Evolutionary conservation across 805 yeast genomes (phyloP).

Genomic region (Saccharomycopsis guyanensis): DNA sequence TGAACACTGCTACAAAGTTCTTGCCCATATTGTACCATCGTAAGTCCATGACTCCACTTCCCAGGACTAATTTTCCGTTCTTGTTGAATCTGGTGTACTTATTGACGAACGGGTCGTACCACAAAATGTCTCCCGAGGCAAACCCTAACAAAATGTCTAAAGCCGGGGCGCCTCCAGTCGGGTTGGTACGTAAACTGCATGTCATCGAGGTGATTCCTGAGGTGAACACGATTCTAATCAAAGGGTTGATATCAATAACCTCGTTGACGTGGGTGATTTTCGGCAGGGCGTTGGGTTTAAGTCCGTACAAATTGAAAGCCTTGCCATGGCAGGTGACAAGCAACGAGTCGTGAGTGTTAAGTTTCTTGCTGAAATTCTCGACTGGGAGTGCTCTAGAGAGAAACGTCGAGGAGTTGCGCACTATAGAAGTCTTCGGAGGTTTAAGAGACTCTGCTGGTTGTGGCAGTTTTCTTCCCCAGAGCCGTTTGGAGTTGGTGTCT

Average conservation of each 20-base stretch:
- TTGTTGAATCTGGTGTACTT: slow-evolving; percentile 47
- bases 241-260: slow-evolving; percentile 37
- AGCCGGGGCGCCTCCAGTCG: slow-evolving; percentile 26
- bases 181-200: not conserved
- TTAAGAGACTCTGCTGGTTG: slow-evolving; percentile 19
- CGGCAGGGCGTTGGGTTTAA: slow-evolving; percentile 25
- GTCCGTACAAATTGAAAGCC: slow-evolving; percentile 32
- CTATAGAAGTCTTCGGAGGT: slow-evolving; percentile 27
- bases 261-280: slow-evolving; percentile 31
- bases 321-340: slow-evolving; percentile 43
- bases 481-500: not conserved
- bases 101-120: slow-evolving; percentile 47
- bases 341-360: slow-evolving; percentile 27
- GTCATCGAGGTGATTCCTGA: slow-evolving; percentile 13
- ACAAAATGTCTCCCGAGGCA: slow-evolving; percentile 57
- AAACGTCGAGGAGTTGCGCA: slow-evolving; percentile 30
- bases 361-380: slow-evolving; percentile 27
- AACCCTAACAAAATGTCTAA: slow-evolving; percentile 55
- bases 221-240: slow-evolving; percentile 36
- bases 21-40: slow-evolving; percentile 42
- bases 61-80: slow-evolving; percentile 35
- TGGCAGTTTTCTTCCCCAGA: not conserved
- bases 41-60: slow-evolving; percentile 36
- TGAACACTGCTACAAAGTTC: slow-evolving; percentile 49
- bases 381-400: slow-evolving; percentile 28